phyloP scores from a whole-genome alignment of 352 stramenopile genomes.

The Phytophthora meadii region DNA sequence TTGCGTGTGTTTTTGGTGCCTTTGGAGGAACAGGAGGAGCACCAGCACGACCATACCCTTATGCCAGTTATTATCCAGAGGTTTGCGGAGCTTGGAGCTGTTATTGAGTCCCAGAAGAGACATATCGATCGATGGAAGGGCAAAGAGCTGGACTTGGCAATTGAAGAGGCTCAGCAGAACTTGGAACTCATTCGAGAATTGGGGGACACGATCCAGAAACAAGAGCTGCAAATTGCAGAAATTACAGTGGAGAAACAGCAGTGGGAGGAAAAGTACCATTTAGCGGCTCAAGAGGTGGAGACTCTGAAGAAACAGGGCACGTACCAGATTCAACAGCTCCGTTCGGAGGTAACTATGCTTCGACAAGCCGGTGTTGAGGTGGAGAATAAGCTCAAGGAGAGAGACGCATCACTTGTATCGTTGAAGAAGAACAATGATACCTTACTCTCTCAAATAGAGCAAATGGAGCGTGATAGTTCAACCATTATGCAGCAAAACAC shows the following conservation, averaged over 20 bases:
- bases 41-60: slow-evolving; percentile 69
- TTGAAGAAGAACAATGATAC: slow-evolving; percentile 52
- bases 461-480: slow-evolving; percentile 54
- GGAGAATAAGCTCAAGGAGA: slow-evolving; percentile 54
- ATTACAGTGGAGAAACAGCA: slow-evolving; percentile 70
- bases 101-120: slow-evolving; percentile 88
- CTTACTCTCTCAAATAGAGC: slow-evolving; percentile 48
- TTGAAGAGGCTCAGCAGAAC: slow-evolving; percentile 73
- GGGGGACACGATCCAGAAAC: slow-evolving; percentile 64
- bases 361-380: slow-evolving; percentile 56
- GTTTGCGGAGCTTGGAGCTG: slow-evolving; percentile 75
- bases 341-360: slow-evolving; percentile 54
- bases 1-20: slow-evolving; percentile 35
- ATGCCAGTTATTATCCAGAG: slow-evolving; percentile 84
- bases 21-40: slow-evolving; percentile 83
- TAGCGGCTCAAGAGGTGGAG: slow-evolving; percentile 59
- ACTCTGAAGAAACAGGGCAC: slow-evolving; percentile 58
- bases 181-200: slow-evolving; percentile 67
- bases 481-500: slow-evolving; percentile 54
- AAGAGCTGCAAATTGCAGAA: slow-evolving; percentile 62
- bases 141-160: slow-evolving; percentile 82
- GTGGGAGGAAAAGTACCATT: slow-evolving; percentile 83
- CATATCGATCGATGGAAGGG: slow-evolving; percentile 88
- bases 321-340: slow-evolving; percentile 61
- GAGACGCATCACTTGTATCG: slow-evolving; percentile 40